Conservation (phyloP, 306 rosid genomes). For the Sindora glabra region DNA sequence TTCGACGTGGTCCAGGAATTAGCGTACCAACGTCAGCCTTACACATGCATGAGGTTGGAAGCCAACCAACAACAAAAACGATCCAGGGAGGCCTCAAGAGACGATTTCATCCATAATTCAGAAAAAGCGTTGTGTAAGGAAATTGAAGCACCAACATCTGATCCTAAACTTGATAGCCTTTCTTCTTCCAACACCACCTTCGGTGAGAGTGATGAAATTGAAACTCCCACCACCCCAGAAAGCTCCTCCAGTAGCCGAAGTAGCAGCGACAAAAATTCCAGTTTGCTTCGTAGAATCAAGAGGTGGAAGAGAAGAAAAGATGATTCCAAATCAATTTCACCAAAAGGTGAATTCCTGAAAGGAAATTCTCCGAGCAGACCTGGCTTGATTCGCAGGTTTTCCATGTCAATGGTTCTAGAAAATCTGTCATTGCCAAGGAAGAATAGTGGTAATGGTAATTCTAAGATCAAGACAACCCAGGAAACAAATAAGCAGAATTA, state of each 20-base stretch:
- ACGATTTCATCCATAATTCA: not conserved
- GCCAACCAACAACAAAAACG: constrained; percentile 1
- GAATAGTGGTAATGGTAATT: not conserved
- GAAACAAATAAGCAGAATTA: not conserved
- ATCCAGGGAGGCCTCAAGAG: not conserved
- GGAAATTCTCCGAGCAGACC: not conserved
- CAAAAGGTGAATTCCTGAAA: not conserved
- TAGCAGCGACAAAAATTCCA: constrained; percentile 6
- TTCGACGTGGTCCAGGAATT: constrained; percentile 43
- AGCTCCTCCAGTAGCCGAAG: constrained; percentile 39
- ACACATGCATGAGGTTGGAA: constrained; percentile 34
- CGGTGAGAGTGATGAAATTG: constrained; percentile 23
- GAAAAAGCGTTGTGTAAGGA: not conserved
- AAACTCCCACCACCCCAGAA: constrained; percentile 15
- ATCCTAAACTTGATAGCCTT: constrained; percentile 12
- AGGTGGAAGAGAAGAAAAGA: constrained; percentile 19
- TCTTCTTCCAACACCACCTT: constrained; percentile 29
- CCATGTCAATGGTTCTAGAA: constrained; percentile 16
- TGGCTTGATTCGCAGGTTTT: constrained; percentile 17
- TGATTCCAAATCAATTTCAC: not conserved
- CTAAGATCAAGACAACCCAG: not conserved
- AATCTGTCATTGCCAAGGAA: not conserved
- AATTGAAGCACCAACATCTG: not conserved
- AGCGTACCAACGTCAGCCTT: constrained; percentile 41
- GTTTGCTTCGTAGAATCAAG: constrained; percentile 7